A percentile compares a stretch with the other conserved stretches of the same genome.
Conservation (phyloP, 441 rosid species). For the Eutrema salsugineum region DNA sequence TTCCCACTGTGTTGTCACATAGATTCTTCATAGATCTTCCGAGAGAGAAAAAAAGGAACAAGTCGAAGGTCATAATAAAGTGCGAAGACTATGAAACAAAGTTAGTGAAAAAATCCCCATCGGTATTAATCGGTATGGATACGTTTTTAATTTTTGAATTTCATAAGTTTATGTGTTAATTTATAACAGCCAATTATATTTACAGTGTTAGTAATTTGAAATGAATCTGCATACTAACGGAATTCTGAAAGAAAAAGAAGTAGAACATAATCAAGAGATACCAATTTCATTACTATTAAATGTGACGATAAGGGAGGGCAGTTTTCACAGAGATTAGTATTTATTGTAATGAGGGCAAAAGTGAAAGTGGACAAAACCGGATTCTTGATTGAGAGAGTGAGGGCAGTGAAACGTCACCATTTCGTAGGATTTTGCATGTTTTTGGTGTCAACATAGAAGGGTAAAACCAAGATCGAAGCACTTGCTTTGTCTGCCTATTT, state of each 20-base stretch:
- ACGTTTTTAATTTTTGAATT: neutral
- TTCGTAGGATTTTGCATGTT: constrained; percentile 22
- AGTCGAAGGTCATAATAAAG: constrained; percentile 2
- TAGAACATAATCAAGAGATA: no score
- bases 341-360: constrained; percentile 15
- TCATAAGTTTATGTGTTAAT: neutral
- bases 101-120: neutral
- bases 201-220: no score
- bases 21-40: constrained; percentile 16
- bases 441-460: constrained; percentile 22
- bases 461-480: constrained; percentile 27
- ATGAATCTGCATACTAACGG: no score
- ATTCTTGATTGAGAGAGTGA: constrained; percentile 21
- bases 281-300: neutral
- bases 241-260: no score
- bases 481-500: constrained; percentile 30
- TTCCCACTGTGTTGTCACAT: constrained; percentile 21
- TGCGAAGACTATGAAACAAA: constrained; percentile 13
- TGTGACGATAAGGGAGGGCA: neutral
- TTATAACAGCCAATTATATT: no score
- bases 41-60: neutral
- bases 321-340: constrained; percentile 9
- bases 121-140: constrained; percentile 6
- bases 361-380: neutral
- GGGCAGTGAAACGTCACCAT: constrained; percentile 21